These are phyloP conservation scores for Dendrocalamus sinicus DNA, from an alignment of 176 grass and related monocot species.

Conservation along the genomic window DNA sequence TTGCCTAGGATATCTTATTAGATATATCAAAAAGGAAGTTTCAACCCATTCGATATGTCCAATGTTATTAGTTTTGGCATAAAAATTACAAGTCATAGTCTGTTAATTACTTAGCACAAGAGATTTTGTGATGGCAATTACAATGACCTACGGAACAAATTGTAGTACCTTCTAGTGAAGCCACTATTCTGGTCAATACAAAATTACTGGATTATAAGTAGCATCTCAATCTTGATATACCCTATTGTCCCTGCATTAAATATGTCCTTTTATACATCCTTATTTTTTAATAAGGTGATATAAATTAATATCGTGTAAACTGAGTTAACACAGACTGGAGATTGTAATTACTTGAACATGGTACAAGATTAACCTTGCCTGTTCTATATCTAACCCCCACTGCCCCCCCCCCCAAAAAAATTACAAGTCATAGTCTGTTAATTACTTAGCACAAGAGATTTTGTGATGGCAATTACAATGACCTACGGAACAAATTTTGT, in stretches of 20 bases:
- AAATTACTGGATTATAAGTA: not conserved
- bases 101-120: not conserved
- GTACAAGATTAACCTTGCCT: not conserved
- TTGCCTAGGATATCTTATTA: not conserved
- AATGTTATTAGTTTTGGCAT: constrained; percentile 3
- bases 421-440: no score
- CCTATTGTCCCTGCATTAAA: constrained; percentile 1
- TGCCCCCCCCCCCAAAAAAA: not conserved
- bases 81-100: not conserved
- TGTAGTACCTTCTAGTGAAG: constrained; percentile 5
- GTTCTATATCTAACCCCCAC: not conserved
- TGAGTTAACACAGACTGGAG: not conserved
- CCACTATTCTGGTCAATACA: not conserved
- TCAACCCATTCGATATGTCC: not conserved
- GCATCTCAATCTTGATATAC: not conserved
- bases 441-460: no score
- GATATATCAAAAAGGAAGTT: constrained; percentile 11
- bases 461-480: no score
- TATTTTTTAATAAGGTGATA: constrained; percentile 15
- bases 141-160: not conserved
- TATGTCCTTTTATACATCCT: not conserved
- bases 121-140: constrained; percentile 3
- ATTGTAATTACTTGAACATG: constrained; percentile 2
- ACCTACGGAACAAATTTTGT: no score
- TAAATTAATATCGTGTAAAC: constrained; percentile 8